Evolutionary conservation across 2,329 filamentous ascomycete genomes (phyloP).

Genomic region (Cryphonectria nitschkei): DNA sequence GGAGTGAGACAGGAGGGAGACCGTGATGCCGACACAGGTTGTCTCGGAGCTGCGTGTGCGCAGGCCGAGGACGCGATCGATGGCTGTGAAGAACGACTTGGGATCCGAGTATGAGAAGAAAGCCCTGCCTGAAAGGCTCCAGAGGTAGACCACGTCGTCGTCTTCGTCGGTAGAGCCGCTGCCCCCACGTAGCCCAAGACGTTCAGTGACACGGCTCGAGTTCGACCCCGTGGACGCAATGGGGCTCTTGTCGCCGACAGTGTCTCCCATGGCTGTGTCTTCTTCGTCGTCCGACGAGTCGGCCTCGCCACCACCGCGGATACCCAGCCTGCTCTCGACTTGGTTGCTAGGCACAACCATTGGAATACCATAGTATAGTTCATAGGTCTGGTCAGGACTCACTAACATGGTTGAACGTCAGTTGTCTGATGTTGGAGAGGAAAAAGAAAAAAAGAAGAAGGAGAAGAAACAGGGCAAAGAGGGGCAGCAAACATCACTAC

Average conservation of each 20-base stretch:
- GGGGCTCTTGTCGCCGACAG: neutral
- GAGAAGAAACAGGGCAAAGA: too few species aligned
- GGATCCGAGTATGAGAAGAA: neutral
- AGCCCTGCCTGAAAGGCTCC: slow-evolving; percentile 10
- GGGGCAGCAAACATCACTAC: neutral
- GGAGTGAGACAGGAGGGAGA: slow-evolving; percentile 12
- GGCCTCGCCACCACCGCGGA: neutral
- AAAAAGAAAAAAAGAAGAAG: neutral
- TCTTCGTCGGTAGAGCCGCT: neutral
- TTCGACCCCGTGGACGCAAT: neutral
- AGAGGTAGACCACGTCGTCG: slow-evolving; percentile 7
- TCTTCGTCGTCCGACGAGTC: neutral
- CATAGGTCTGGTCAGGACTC: slow-evolving; percentile 24
- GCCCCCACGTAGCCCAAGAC: slow-evolving; percentile 10
- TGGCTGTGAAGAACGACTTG: slow-evolving; percentile 17
- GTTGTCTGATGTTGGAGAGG: neutral
- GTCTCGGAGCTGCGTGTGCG: neutral
- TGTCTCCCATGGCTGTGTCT: neutral
- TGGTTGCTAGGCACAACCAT: slow-evolving; percentile 8
- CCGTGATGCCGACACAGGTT: slow-evolving; percentile 1
- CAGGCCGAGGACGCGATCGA: slow-evolving; percentile 18
- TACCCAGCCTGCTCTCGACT: neutral
- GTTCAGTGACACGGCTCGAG: neutral
- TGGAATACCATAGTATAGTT: slow-evolving; percentile 24
- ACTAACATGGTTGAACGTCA: slow-evolving; percentile 11